Evolutionary conservation across 2,329 filamentous ascomycete species (phyloP).

Genomic region (Epichloe festucae): DNA sequence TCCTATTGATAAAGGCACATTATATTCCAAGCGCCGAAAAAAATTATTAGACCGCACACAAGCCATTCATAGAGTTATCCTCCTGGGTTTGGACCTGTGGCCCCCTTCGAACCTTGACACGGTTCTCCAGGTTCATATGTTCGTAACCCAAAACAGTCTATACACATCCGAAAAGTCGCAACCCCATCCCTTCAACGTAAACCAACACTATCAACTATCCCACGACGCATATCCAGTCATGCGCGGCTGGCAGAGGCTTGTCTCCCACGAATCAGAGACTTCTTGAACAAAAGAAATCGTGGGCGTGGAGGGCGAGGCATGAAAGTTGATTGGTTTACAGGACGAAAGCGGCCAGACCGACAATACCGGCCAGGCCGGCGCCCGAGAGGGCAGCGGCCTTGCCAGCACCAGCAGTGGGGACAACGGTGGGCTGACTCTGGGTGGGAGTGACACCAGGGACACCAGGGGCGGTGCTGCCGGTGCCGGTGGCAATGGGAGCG

Average conservation of each 20-base stretch:
- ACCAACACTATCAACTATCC: conserved; percentile 15
- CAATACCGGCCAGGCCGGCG: conserved; percentile 45
- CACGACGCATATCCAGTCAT: conserved; percentile 22
- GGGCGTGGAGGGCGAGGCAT: conserved; percentile 23
- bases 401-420: conserved; percentile 42
- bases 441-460: conserved; percentile 8
- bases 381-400: conserved; percentile 44
- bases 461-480: not conserved
- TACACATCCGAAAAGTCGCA: conserved; percentile 18
- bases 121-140: conserved; percentile 16
- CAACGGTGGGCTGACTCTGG: conserved; percentile 21
- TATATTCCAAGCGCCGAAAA: conserved; percentile 14
- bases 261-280: conserved; percentile 23
- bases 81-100: conserved; percentile 1
- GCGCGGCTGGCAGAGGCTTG: conserved; percentile 22
- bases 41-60: conserved; percentile 5
- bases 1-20: conserved; percentile 18
- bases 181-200: conserved; percentile 13
- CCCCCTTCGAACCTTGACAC: not conserved
- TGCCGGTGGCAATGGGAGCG: conserved; percentile 9
- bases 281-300: conserved; percentile 28
- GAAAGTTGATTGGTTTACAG: conserved; percentile 37
- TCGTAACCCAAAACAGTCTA: conserved; percentile 21
- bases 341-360: conserved; percentile 45
- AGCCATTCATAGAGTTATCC: conserved; percentile 3